Evolutionary conservation across 148 eudicot genomes (phyloP).

Genomic region (Chenopodium album): DNA sequence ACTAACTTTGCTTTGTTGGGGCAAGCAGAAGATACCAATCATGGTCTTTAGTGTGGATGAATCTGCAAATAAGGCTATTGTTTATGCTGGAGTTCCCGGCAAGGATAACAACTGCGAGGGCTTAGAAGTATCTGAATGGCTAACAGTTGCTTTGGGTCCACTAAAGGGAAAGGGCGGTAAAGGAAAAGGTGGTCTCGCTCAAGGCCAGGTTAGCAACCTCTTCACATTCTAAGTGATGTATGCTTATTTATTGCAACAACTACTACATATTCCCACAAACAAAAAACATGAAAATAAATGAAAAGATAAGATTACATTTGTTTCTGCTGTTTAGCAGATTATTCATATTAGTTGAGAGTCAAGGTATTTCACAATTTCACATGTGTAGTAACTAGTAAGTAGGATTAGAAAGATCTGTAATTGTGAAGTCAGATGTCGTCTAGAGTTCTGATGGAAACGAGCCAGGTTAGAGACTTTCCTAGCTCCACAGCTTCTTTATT

Average conservation of each 20-base stretch:
- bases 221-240: background rate
- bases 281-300: no score
- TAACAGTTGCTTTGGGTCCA: conserved; percentile 58
- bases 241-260: background rate
- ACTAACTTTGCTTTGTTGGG: conserved; percentile 14
- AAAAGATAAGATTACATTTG: no score
- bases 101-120: conserved; percentile 68
- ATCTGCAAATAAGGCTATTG: conserved; percentile 69
- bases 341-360: background rate
- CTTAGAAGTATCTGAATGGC: conserved; percentile 76
- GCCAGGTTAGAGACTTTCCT: no score
- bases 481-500: no score
- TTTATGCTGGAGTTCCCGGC: conserved; percentile 89
- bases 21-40: conserved; percentile 63
- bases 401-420: background rate
- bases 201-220: conserved; percentile 70
- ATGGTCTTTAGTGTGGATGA: conserved; percentile 85
- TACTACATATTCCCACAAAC: no score
- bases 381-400: background rate
- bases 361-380: background rate
- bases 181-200: conserved; percentile 87
- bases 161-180: conserved; percentile 78
- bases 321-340: background rate
- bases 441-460: background rate
- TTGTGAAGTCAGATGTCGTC: background rate